These are phyloP conservation scores for Fusarium sp. DNA, from an alignment of 2,329 filamentous ascomycete species.

Conservation along the genomic window DNA sequence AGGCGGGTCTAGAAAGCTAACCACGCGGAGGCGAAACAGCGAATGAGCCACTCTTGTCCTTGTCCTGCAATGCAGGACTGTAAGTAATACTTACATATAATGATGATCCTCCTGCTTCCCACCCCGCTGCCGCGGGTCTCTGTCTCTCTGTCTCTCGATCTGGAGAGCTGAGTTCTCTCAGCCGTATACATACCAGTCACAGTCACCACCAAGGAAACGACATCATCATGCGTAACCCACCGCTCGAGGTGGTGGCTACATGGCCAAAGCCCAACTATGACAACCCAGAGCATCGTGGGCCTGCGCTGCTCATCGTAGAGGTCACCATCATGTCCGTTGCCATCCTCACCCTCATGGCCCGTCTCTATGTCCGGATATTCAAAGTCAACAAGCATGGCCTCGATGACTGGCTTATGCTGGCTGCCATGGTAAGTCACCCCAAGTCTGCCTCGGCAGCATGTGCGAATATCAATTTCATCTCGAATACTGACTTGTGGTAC, in stretches of 20 bases:
- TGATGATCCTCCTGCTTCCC: conserved; percentile 25
- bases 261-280: conserved; percentile 56
- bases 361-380: conserved; percentile 53
- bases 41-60: neutral
- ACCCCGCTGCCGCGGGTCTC: conserved; percentile 49
- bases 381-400: conserved; percentile 51
- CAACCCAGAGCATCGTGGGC: conserved; percentile 53
- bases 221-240: conserved; percentile 51
- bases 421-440: conserved; percentile 49
- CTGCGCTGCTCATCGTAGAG: conserved; percentile 54
- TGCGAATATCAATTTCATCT: conserved; percentile 1
- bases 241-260: conserved; percentile 49
- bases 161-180: conserved; percentile 8
- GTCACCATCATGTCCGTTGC: conserved; percentile 51
- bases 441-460: conserved; percentile 33
- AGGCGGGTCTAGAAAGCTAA: conserved; percentile 34
- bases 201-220: conserved; percentile 2
- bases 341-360: conserved; percentile 50
- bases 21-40: conserved; percentile 27
- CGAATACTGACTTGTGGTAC: conserved; percentile 24
- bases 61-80: conserved; percentile 1
- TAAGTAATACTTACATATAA: conserved; percentile 33
- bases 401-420: conserved; percentile 59
- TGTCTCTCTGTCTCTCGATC: conserved; percentile 47
- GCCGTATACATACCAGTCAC: conserved; percentile 8